These are phyloP conservation scores for Tardiomyces blankii DNA, from an alignment of 1,139 yeast genomes.

Conservation along the genomic window DNA sequence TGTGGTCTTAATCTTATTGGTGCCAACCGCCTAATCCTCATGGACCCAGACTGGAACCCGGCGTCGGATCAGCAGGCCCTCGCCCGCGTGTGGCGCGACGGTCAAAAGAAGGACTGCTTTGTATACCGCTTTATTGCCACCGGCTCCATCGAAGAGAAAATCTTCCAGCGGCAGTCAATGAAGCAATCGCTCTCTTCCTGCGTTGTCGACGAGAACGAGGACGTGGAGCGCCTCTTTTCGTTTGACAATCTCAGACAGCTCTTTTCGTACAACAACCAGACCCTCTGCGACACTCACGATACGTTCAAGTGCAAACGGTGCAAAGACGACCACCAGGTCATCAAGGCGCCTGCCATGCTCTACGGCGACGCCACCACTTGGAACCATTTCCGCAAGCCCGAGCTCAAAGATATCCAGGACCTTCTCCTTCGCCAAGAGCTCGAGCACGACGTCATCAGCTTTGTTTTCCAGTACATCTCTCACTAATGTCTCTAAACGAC, in stretches of 20 bases:
- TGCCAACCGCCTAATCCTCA: slow-evolving; percentile 76
- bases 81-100: slow-evolving; percentile 98
- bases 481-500: slow-evolving; percentile 32
- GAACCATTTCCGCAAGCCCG: slow-evolving; percentile 69
- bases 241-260: slow-evolving; percentile 68
- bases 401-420: slow-evolving; percentile 59
- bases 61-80: slow-evolving; percentile 98
- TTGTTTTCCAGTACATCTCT: slow-evolving; percentile 88
- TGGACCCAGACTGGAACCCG: slow-evolving; percentile 99
- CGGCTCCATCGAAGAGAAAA: slow-evolving; percentile 93
- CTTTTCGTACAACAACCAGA: slow-evolving; percentile 57
- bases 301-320: slow-evolving; percentile 86
- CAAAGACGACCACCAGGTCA: slow-evolving; percentile 49
- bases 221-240: slow-evolving; percentile 84
- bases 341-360: slow-evolving; percentile 74
- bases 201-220: slow-evolving; percentile 94
- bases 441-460: slow-evolving; percentile 58
- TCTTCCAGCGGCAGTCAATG: slow-evolving; percentile 95
- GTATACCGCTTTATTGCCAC: slow-evolving; percentile 89
- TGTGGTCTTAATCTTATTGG: slow-evolving; percentile 97
- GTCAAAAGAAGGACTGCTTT: slow-evolving; percentile 93
- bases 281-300: slow-evolving; percentile 85
- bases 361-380: slow-evolving; percentile 98
- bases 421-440: slow-evolving; percentile 63
- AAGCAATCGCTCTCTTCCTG: slow-evolving; percentile 87